Percentiles rank a stretch among this genome's conserved stretches.
phyloP scores from a whole-genome alignment of 2,329 filamentous ascomycete genomes.

The Fonsecaea erecta region DNA sequence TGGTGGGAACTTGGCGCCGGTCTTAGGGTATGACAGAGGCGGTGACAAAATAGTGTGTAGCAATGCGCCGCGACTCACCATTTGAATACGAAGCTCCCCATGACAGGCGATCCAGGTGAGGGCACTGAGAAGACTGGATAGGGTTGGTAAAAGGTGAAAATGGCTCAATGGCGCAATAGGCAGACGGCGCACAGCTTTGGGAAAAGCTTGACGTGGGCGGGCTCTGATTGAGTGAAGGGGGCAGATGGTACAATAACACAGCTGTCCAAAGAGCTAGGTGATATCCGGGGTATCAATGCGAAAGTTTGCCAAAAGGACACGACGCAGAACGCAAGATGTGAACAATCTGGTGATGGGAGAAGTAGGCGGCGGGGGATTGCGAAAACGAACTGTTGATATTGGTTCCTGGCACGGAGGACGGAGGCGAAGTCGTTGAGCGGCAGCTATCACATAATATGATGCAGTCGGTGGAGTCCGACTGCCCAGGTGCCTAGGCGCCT shows the following conservation, averaged over 20 bases:
- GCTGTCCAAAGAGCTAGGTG: conserved; percentile 32
- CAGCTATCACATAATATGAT: conserved; percentile 19
- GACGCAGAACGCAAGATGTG: neutral
- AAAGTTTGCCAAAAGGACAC: neutral
- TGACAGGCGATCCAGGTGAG: conserved; percentile 13
- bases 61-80: conserved; percentile 32
- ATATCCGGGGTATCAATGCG: neutral
- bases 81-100: conserved; percentile 38
- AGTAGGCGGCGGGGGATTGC: conserved; percentile 4
- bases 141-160: conserved; percentile 5
- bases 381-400: neutral
- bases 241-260: conserved; percentile 41
- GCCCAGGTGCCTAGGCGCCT: neutral
- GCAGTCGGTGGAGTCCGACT: conserved; percentile 11
- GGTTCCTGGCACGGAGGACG: neutral
- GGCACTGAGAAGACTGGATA: conserved; percentile 4
- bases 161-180: conserved; percentile 20
- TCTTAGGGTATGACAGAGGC: conserved; percentile 15
- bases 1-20: conserved; percentile 4
- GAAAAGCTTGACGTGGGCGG: conserved; percentile 23
- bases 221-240: conserved; percentile 40
- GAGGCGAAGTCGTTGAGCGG: conserved; percentile 2
- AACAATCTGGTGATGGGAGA: conserved; percentile 1
- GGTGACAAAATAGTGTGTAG: neutral
- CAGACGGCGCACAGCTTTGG: conserved; percentile 31